Evolutionary conservation across 2,329 filamentous ascomycete species (phyloP).

Genomic region (Arthrinium phaeospermum): DNA sequence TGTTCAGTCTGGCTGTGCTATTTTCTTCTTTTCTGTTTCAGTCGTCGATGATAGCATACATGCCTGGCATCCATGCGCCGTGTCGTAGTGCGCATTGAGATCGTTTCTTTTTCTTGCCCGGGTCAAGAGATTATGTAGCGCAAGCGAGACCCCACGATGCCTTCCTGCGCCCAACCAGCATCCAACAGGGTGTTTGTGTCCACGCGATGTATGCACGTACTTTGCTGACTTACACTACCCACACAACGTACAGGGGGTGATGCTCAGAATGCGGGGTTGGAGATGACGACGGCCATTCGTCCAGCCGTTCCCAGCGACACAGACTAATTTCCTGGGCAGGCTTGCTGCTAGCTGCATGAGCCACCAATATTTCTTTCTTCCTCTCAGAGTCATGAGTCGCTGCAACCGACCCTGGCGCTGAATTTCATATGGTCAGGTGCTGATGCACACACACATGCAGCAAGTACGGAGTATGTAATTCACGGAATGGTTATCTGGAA

Average conservation of each 20-base stretch:
- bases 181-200: not conserved
- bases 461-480: not conserved
- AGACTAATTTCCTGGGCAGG: not conserved
- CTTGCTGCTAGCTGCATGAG: slow-evolving; percentile 9
- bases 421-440: not conserved
- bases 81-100: no score
- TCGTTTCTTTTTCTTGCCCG: not conserved
- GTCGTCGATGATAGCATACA: not conserved
- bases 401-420: not conserved
- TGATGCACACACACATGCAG: not conserved
- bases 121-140: not conserved
- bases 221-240: not conserved
- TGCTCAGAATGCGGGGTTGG: slow-evolving; percentile 1
- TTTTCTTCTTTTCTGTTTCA: slow-evolving; percentile 13
- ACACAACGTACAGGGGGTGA: not conserved
- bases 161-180: not conserved
- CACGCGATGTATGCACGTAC: not conserved
- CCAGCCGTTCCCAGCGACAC: not conserved
- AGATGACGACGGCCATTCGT: slow-evolving; percentile 1
- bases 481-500: not conserved
- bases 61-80: not conserved
- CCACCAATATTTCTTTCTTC: not conserved
- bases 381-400: slow-evolving; percentile 5
- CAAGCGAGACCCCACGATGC: slow-evolving; percentile 3
- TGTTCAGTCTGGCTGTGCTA: not conserved